Base-by-base conservation (phyloP, 2,329 filamentous ascomycete species). In the Verticillium dahliae region DNA sequence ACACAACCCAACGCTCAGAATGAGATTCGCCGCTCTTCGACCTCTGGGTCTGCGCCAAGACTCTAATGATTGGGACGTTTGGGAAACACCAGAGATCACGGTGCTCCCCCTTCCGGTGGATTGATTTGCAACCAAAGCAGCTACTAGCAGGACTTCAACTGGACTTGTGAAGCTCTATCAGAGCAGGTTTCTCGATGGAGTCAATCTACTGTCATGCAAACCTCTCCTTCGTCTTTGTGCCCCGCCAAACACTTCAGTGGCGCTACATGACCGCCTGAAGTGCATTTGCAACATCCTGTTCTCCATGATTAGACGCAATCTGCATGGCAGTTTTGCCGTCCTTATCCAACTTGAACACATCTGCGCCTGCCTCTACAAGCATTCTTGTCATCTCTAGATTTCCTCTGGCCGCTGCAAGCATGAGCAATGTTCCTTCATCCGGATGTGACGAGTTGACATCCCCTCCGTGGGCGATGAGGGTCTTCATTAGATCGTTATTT, bases 21-120 rank as follows among this genome's bases (percentile, higher is more conserved):
- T 70, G 50, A 61, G 71, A 0, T 66, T 73, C 22, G 70, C 71
- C 6, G 68, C 67, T 9, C 64, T 71, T 5, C 63, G 56, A 11
- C 70, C 70, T 3, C 71, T 72, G 57, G 67, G 69, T 11, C 60
- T 69, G 9, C 61, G 60, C 7, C 52, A 50, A 10, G 54, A 59
- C 11, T 60, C 64, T 0, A 60, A 60, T 9, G 65, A 68, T 18
- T 71, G 70, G 70, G 62, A 68, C 50, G 60, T 71, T 11, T 52
- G 45, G 45, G 45, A 52, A 18, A 52, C 45, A 11, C 45, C 45
- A 4, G n/a, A 33, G 4, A 61, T 64, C 31, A 59, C 52, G 1
- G 35, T 62, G 2, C 37, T 64, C 15, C 62, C 62, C 15, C 45
- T 22, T 27, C 45, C 45, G 4, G 22, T 10, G n/a, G 11, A 4